A percentile compares a stretch with the other conserved stretches of the same genome.
Conservation (phyloP, 1,284 basidiomycete genomes). For the Rhizoctonia solani region DNA sequence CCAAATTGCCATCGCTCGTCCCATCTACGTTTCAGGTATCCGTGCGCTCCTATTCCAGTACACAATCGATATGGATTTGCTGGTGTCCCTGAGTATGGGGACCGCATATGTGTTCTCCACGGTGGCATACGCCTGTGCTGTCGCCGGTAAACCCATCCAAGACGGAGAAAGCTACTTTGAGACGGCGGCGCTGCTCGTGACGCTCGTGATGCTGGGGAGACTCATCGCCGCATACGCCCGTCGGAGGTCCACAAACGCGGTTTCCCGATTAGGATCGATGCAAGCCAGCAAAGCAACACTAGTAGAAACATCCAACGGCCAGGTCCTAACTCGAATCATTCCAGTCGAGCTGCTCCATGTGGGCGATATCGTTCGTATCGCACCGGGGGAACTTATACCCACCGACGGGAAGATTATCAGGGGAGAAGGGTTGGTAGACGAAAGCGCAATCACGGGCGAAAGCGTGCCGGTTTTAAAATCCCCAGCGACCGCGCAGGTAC, state of each 20-base stretch:
- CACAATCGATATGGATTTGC: conserved; percentile 42
- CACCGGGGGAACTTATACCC: conserved; percentile 56
- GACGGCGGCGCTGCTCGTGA: conserved; percentile 52
- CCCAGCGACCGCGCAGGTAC: neutral
- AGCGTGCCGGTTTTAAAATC: conserved; percentile 93
- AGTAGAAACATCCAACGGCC: conserved; percentile 41
- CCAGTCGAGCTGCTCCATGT: conserved; percentile 49
- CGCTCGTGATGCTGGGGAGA: conserved; percentile 52
- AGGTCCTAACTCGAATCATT: conserved; percentile 38
- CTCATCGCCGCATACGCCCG: conserved; percentile 51
- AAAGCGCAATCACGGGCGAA: conserved; percentile 97
- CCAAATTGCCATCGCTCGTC: conserved; percentile 47
- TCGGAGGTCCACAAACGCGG: conserved; percentile 45
- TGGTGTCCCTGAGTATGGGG: neutral
- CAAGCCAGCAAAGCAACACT: conserved; percentile 47
- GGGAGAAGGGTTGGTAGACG: conserved; percentile 96
- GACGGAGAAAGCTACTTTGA: conserved; percentile 50
- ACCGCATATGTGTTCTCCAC: conserved; percentile 46
- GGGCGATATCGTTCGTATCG: conserved; percentile 34
- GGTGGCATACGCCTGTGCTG: conserved; percentile 49
- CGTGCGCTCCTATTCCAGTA: conserved; percentile 49
- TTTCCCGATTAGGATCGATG: conserved; percentile 44
- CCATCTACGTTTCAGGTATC: conserved; percentile 48
- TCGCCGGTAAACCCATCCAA: conserved; percentile 45
- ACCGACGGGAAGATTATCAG: conserved; percentile 91